Conservation (phyloP, 768 basidiomycete genomes). For the Boletus tomentosulus region DNA sequence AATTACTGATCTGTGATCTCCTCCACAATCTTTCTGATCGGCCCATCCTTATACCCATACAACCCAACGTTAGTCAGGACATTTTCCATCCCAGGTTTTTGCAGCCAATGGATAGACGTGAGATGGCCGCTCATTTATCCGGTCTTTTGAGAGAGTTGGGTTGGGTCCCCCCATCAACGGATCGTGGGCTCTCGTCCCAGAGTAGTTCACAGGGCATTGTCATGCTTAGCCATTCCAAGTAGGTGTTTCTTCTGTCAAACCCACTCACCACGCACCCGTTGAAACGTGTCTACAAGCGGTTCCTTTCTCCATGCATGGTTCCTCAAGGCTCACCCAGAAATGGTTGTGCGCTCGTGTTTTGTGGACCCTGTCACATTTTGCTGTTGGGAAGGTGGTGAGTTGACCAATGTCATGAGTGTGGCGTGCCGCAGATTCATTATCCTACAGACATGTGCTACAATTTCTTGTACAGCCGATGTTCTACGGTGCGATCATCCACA, state of each 20-base stretch:
- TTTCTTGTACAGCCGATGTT: conserved; percentile 73
- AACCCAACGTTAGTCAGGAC: conserved; percentile 84
- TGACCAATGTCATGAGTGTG: neutral
- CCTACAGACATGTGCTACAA: conserved; percentile 80
- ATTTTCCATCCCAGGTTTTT: conserved; percentile 77
- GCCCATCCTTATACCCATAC: conserved; percentile 73
- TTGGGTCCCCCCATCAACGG: conserved; percentile 46
- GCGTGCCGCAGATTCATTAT: neutral
- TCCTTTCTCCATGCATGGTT: conserved; percentile 88
- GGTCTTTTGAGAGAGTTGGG: conserved; percentile 56
- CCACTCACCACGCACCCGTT: neutral
- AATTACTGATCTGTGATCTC: conserved; percentile 55
- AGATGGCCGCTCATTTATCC: conserved; percentile 55
- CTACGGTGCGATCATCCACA: conserved; percentile 41
- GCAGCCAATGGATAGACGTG: conserved; percentile 59
- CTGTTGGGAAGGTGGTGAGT: conserved; percentile 88
- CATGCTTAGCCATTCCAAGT: conserved; percentile 89
- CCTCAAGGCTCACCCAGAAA: conserved; percentile 67
- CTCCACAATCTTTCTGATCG: conserved; percentile 54
- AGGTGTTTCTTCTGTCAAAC: conserved; percentile 18
- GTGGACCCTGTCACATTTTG: conserved; percentile 90
- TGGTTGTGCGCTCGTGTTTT: conserved; percentile 77
- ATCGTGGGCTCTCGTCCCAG: conserved; percentile 5
- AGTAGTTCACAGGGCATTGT: conserved; percentile 52
- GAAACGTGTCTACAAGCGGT: conserved; percentile 42